A percentile compares a stretch with the other conserved stretches of the same genome.
Evolutionary conservation across 768 basidiomycete genomes (phyloP).

Genomic region (Cystobasidium tubakii): DNA sequence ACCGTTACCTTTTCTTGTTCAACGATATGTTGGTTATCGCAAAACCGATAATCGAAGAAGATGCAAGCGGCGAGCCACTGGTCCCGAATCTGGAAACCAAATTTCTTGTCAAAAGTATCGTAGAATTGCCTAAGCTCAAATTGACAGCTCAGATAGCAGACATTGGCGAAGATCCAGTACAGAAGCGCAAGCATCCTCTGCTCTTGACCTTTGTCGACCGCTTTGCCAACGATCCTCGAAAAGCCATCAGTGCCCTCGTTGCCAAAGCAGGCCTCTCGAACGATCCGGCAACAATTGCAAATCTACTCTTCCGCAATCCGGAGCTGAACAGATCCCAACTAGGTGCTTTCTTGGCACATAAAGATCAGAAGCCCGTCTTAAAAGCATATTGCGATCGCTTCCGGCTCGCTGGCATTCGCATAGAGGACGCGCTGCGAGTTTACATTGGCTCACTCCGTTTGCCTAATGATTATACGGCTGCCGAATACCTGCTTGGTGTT

Average conservation of each 20-base stretch:
- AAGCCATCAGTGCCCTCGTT: conserved; percentile 67
- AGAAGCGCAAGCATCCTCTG: conserved; percentile 55
- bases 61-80: conserved; percentile 54
- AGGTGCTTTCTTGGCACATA: conserved; percentile 73
- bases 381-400: conserved; percentile 82
- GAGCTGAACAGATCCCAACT: conserved; percentile 77
- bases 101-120: conserved; percentile 83
- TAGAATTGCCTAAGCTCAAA: conserved; percentile 57
- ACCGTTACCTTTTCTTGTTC: conserved; percentile 95
- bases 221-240: conserved; percentile 73
- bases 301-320: conserved; percentile 64
- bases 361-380: conserved; percentile 67
- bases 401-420: conserved; percentile 70
- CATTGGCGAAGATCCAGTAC: conserved; percentile 41
- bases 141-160: conserved; percentile 45
- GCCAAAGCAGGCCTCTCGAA: conserved; percentile 58
- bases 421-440: conserved; percentile 81
- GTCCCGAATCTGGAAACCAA: conserved; percentile 60
- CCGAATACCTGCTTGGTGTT: conserved; percentile 70
- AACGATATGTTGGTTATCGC: conserved; percentile 87
- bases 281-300: conserved; percentile 69
- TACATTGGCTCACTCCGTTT: conserved; percentile 77
- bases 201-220: conserved; percentile 69
- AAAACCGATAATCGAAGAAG: conserved; percentile 71
- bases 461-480: conserved; percentile 53